These are phyloP conservation scores for Miscanthus sacchariflorus DNA, from an alignment of 202 grass and related monocot genomes.

Conservation along the genomic window DNA sequence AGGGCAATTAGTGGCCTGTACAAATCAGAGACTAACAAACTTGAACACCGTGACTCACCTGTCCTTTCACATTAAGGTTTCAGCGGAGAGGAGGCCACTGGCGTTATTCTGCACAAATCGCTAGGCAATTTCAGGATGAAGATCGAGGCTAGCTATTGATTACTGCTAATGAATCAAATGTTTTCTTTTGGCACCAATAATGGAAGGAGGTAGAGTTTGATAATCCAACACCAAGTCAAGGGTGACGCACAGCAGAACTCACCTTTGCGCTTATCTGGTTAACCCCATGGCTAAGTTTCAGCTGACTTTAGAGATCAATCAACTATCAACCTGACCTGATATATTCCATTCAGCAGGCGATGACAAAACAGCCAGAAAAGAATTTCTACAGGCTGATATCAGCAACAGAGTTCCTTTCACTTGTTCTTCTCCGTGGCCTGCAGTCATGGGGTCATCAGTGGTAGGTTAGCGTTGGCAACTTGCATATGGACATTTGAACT, in stretches of 20 bases:
- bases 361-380: slow-evolving; percentile 51
- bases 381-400: slow-evolving; percentile 55
- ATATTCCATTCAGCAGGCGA: slow-evolving; percentile 50
- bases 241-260: slow-evolving; percentile 43
- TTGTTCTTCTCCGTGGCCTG: slow-evolving; percentile 47
- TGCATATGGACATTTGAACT: slow-evolving; percentile 51
- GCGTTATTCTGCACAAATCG: slow-evolving; percentile 40
- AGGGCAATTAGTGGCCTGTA: slow-evolving; percentile 22
- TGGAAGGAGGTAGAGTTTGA: slow-evolving; percentile 17
- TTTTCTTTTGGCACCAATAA: slow-evolving; percentile 11
- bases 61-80: not conserved
- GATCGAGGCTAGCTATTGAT: slow-evolving; percentile 1
- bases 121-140: slow-evolving; percentile 23
- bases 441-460: slow-evolving; percentile 49
- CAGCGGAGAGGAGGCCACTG: not conserved
- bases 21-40: slow-evolving; percentile 15
- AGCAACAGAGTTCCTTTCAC: slow-evolving; percentile 59
- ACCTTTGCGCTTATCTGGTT: slow-evolving; percentile 53
- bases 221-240: slow-evolving; percentile 44
- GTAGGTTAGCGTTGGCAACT: slow-evolving; percentile 59
- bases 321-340: slow-evolving; percentile 36
- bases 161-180: slow-evolving; percentile 35
- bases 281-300: slow-evolving; percentile 32
- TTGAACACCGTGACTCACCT: not conserved
- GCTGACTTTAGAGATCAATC: slow-evolving; percentile 46